A percentile compares a stretch with the other conserved stretches of the same genome.
Evolutionary conservation across 306 rosid species (phyloP).

Genomic region (Quillaja saponaria): DNA sequence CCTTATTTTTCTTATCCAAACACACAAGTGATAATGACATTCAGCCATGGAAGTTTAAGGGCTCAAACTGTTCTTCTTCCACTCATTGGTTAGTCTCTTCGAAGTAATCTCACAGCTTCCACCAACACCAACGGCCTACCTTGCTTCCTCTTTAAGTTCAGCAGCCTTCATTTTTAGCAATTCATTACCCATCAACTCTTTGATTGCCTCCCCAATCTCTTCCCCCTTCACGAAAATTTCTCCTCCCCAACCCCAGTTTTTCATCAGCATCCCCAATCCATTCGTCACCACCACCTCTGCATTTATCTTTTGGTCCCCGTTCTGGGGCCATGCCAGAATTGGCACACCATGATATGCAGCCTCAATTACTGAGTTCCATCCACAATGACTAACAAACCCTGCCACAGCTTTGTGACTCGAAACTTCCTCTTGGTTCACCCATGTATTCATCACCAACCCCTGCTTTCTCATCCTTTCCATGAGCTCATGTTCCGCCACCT

Average conservation of each 20-base stretch:
- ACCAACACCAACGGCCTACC: slow-evolving; percentile 30
- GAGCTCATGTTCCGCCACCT: slow-evolving; percentile 37
- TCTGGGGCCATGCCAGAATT: slow-evolving; percentile 55
- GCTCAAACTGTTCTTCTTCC: slow-evolving; percentile 24
- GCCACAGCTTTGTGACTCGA: slow-evolving; percentile 45
- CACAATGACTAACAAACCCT: slow-evolving; percentile 61
- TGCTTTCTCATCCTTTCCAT: slow-evolving; percentile 34
- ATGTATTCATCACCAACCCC: slow-evolving; percentile 48
- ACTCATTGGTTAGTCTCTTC: slow-evolving; percentile 18
- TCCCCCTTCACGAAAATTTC: slow-evolving; percentile 41
- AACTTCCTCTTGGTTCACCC: slow-evolving; percentile 52
- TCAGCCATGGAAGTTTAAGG: slow-evolving; percentile 4
- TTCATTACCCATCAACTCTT: slow-evolving; percentile 50
- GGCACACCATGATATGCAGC: slow-evolving; percentile 54
- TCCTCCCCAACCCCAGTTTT: slow-evolving; percentile 55
- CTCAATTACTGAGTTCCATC: slow-evolving; percentile 57
- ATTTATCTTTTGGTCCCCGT: slow-evolving; percentile 59
- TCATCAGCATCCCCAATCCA: slow-evolving; percentile 58
- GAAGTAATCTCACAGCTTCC: slow-evolving; percentile 38
- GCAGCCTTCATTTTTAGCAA: slow-evolving; percentile 29
- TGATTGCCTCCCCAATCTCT: slow-evolving; percentile 53
- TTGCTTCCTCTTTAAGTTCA: slow-evolving; percentile 34
- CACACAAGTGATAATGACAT: too few species aligned
- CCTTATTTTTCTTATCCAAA: too few species aligned
- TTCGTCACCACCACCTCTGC: slow-evolving; percentile 44